A percentile compares a stretch with the other conserved stretches of the same genome.
Evolutionary conservation across 495 filamentous ascomycete genomes (phyloP).

Genomic region (Cryomyces minteri): DNA sequence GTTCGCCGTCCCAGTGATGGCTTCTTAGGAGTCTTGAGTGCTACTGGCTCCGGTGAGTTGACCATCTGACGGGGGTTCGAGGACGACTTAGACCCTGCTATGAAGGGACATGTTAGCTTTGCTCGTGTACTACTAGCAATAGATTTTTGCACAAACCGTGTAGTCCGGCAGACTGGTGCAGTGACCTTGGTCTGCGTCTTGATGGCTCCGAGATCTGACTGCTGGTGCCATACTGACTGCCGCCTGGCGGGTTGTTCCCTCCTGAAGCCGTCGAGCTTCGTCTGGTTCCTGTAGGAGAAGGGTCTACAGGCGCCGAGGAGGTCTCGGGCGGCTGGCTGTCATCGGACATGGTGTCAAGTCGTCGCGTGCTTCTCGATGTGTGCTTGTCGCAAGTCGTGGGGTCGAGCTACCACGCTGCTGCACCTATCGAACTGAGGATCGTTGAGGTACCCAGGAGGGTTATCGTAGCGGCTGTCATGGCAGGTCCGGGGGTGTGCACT

Average conservation of each 20-base stretch:
- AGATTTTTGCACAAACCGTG: not conserved
- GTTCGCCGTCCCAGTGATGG: constrained; percentile 50
- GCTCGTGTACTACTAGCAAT: not conserved
- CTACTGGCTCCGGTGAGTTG: not conserved
- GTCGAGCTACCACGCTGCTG: no score
- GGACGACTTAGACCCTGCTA: not conserved
- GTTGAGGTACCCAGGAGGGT: no score
- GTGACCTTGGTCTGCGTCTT: not conserved
- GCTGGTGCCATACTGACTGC: not conserved
- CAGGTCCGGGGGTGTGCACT: no score
- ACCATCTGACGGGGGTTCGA: not conserved
- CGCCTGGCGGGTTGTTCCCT: not conserved
- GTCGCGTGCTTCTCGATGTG: no score
- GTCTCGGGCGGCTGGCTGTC: no score
- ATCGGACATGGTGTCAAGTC: no score
- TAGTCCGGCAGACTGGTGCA: not conserved
- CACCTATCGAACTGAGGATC: no score
- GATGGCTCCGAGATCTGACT: not conserved
- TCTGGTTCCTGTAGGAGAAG: not conserved
- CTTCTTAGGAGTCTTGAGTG: constrained; percentile 37
- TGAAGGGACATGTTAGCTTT: not conserved
- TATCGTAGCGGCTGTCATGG: no score
- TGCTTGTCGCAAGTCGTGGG: no score
- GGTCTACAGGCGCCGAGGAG: no score
- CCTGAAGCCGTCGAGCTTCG: not conserved